Evolutionary conservation across 202 grass and related monocot genomes (phyloP).

Genomic region (Saccharum hybrid): DNA sequence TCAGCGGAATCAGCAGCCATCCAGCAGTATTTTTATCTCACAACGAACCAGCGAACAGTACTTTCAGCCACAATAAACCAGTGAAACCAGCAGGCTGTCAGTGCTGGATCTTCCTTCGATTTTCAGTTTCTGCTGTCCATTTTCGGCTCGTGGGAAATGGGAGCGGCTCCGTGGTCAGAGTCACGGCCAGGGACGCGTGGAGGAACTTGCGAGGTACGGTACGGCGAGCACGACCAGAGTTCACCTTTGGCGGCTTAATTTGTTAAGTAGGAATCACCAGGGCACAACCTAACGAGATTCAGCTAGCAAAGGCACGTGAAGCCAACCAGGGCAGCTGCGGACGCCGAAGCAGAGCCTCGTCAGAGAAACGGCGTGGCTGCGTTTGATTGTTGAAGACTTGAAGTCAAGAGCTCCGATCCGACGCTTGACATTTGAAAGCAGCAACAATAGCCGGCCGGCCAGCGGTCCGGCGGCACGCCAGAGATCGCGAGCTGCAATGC

Average conservation of each 20-base stretch:
- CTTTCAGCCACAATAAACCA: too few relatives aligned
- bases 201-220: not conserved
- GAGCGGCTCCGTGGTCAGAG: not conserved
- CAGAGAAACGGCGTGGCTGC: slow-evolving; percentile 15
- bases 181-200: not conserved
- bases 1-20: too few relatives aligned
- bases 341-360: not conserved
- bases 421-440: slow-evolving; percentile 3
- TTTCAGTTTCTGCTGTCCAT: not conserved
- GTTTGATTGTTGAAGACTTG: not conserved
- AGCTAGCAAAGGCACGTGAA: not conserved
- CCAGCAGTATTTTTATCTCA: too few relatives aligned
- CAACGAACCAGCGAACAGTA: too few relatives aligned
- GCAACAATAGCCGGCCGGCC: not conserved
- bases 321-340: not conserved
- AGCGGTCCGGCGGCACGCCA: not conserved
- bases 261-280: too few relatives aligned
- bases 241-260: not conserved
- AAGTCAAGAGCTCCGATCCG: not conserved
- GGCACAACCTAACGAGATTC: not conserved
- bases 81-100: too few relatives aligned
- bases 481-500: not conserved
- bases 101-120: too few relatives aligned
- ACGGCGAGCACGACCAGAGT: not conserved
- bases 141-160: not conserved